These are phyloP conservation scores for Quercus glauca DNA, from an alignment of 306 rosid genomes.

Conservation along the genomic window DNA sequence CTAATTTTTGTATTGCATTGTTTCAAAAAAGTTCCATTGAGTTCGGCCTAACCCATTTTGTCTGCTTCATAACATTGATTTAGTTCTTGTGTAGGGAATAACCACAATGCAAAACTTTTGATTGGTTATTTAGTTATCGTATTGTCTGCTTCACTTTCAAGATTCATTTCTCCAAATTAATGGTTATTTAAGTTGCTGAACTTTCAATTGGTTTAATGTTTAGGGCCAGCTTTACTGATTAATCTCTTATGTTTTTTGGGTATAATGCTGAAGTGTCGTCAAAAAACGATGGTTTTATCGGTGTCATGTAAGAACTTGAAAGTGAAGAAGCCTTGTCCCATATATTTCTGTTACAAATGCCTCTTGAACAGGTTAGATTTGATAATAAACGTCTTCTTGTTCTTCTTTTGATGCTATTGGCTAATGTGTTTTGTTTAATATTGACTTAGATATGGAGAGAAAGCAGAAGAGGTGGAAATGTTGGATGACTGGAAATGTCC, in stretches of 20 bases:
- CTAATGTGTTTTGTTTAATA: slow-evolving; percentile 1
- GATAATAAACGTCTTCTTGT: not conserved
- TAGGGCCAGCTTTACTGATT: not conserved
- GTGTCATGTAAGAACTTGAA: slow-evolving; percentile 52
- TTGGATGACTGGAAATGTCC: slow-evolving; percentile 68
- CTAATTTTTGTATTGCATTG: not conserved
- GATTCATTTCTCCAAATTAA: not conserved
- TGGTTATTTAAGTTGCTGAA: not conserved
- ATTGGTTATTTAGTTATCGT: not conserved
- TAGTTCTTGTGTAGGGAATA: not conserved
- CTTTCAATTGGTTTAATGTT: not conserved
- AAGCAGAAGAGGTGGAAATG: slow-evolving; percentile 40
- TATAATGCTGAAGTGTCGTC: slow-evolving; percentile 56
- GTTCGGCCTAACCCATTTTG: too few relatives aligned
- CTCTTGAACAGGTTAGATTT: slow-evolving; percentile 63
- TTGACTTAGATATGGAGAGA: slow-evolving; percentile 67
- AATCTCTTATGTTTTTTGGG: slow-evolving; percentile 1
- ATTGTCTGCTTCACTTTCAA: not conserved
- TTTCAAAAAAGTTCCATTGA: not conserved
- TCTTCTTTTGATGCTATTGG: not conserved
- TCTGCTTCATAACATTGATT: too few relatives aligned
- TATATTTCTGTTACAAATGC: slow-evolving; percentile 59
- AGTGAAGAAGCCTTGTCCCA: slow-evolving; percentile 41
- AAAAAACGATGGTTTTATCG: slow-evolving; percentile 54
- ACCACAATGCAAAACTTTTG: not conserved